Evolutionary conservation across 2,329 filamentous ascomycete species (phyloP).

Genomic region (Alternaria sp.): DNA sequence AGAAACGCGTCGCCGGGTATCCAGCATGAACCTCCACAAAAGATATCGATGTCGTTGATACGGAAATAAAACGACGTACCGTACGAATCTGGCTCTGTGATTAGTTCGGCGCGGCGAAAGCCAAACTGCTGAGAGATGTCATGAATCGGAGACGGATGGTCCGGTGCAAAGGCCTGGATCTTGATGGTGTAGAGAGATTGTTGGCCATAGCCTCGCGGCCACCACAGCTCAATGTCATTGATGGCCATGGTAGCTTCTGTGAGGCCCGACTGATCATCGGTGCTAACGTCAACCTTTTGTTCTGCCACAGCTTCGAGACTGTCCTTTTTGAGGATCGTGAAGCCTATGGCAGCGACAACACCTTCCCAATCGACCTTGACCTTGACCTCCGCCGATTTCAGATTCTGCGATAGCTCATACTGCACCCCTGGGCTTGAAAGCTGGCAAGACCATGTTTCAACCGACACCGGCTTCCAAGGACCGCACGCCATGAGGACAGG

Average conservation of each 20-base stretch:
- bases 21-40: slow-evolving; percentile 86
- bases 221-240: slow-evolving; percentile 74
- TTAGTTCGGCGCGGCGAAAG: slow-evolving; percentile 66
- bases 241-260: slow-evolving; percentile 52
- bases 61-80: slow-evolving; percentile 82
- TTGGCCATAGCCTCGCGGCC: slow-evolving; percentile 76
- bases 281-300: neutral
- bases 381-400: slow-evolving; percentile 9
- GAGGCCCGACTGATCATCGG: slow-evolving; percentile 36
- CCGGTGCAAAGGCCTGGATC: slow-evolving; percentile 3
- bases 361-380: slow-evolving; percentile 3
- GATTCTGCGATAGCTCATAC: slow-evolving; percentile 59
- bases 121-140: slow-evolving; percentile 52
- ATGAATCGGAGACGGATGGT: neutral
- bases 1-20: slow-evolving; percentile 84
- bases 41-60: slow-evolving; percentile 78
- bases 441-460: slow-evolving; percentile 74
- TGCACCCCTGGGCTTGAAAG: slow-evolving; percentile 71
- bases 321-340: slow-evolving; percentile 1
- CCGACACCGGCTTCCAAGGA: slow-evolving; percentile 73
- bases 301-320: neutral
- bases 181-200: slow-evolving; percentile 74
- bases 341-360: neutral
- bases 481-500: slow-evolving; percentile 59
- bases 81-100: slow-evolving; percentile 60